Conservation (phyloP, 2,329 filamentous ascomycete genomes). For the Chalara sp. region DNA sequence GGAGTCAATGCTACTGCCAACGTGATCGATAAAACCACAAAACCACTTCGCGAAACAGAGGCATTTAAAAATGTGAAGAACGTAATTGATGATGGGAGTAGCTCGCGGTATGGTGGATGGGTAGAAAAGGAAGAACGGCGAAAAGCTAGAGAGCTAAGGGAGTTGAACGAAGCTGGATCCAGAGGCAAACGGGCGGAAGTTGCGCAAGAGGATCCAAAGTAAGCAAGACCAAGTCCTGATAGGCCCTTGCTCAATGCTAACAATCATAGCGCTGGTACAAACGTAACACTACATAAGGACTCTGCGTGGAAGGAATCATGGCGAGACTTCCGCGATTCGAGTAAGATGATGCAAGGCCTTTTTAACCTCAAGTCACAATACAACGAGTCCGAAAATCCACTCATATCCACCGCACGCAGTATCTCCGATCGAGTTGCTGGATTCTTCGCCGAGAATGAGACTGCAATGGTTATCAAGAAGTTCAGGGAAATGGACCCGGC, state of each 20-base stretch:
- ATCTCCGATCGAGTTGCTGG: conserved; percentile 90
- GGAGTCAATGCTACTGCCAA: conserved; percentile 81
- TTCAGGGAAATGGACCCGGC: conserved; percentile 92
- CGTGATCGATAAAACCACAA: conserved; percentile 88
- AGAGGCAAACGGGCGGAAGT: conserved; percentile 46
- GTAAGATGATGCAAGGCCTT: conserved; percentile 78
- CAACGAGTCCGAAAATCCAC: conserved; percentile 93
- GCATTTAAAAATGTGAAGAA: conserved; percentile 93
- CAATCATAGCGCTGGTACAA: conserved; percentile 75
- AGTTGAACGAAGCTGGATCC: conserved; percentile 47
- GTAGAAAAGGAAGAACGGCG: conserved; percentile 90
- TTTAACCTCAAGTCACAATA: conserved; percentile 84
- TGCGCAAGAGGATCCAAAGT: conserved; percentile 82
- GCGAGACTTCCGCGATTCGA: conserved; percentile 88
- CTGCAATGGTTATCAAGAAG: conserved; percentile 94
- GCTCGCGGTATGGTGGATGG: conserved; percentile 93
- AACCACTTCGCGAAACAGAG: conserved; percentile 89
- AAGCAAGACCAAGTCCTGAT: conserved; percentile 34
- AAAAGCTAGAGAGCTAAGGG: conserved; percentile 67
- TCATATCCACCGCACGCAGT: conserved; percentile 82
- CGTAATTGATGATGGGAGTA: conserved; percentile 94
- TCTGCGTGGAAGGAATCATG: conserved; percentile 98
- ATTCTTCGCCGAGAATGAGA: conserved; percentile 98
- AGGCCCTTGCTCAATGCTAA: conserved; percentile 11
- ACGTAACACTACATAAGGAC: conserved; percentile 93